Evolutionary conservation across 306 rosid genomes (phyloP), one percentile per base, ranked within the genome.

Genomic region (Cyclanthera cordifolia): DNA sequence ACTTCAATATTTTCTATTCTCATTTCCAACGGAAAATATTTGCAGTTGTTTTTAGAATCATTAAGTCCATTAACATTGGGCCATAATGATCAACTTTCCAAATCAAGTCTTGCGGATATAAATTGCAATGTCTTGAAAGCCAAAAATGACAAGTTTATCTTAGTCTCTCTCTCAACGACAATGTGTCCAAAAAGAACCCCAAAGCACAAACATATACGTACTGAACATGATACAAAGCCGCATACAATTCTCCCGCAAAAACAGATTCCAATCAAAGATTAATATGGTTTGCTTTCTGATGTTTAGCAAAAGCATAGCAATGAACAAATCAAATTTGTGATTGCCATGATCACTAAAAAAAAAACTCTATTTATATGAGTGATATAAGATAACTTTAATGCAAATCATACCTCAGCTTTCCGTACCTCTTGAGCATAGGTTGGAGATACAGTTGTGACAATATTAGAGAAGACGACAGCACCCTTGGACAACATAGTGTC

Each of bases 371-470:
- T 63, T 39, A 45, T 9, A 63, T 63, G 51, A 63, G 64, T 6
- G 4, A 12, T 56, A 24, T 5, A 27, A 13, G 48, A 21, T 63
- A 14, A 5, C 15, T 64, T 64, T 5, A 5, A 64, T 43, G 48
- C 32, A 52, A 64, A 61, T 52, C 81, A 53, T 85, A 93, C 99
- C 99, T 93, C 95, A 34, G 95, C 79, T 78, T 87, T 87, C 77
- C 82, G 90, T 75, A 90, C 95, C 83, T 93, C 99, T 78, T 90
- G 96, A 17, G 96, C 99, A 43, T 93, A 90, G 74, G 95, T 90
- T 55, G 95, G 96, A 25, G 99, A 93, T 52, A 93, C 99, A 58
- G 99, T 93, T 60, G 99, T 93, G 79, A 93, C 99, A 73, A 93
- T 85, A 80, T 93, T 93, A 45, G 99, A 93, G 75, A 86, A 93